These are phyloP conservation scores for Taphrina wiesneri DNA, from an alignment of 1,139 yeast species.

Conservation along the genomic window DNA sequence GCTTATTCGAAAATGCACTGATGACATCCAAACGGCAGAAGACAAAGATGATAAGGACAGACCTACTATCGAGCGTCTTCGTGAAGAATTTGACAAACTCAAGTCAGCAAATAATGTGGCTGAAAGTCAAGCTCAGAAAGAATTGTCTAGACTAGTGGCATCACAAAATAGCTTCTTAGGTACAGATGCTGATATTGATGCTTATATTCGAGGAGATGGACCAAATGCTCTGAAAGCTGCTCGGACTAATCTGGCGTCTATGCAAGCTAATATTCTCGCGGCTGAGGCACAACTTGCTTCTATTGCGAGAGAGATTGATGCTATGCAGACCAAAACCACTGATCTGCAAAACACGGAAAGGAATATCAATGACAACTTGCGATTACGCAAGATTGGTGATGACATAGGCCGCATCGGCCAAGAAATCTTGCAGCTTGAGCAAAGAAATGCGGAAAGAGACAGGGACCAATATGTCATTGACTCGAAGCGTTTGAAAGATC, in stretches of 20 bases:
- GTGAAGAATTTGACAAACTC: conserved; percentile 35
- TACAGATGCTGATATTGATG: conserved; percentile 34
- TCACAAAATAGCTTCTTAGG: conserved; percentile 33
- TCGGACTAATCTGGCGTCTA: conserved; percentile 22
- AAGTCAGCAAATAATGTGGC: conserved; percentile 36
- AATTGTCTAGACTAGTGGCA: conserved; percentile 33
- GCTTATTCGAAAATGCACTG: conserved; percentile 17
- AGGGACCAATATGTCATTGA: conserved; percentile 64
- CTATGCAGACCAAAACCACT: conserved; percentile 48
- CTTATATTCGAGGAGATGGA: conserved; percentile 28
- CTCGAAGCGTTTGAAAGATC: conserved; percentile 57
- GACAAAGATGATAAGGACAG: conserved; percentile 37
- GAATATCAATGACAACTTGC: conserved; percentile 58
- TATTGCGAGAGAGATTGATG: conserved; percentile 24
- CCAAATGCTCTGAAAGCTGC: conserved; percentile 22
- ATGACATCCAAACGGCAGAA: conserved; percentile 39
- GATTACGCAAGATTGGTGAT: conserved; percentile 50
- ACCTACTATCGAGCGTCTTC: conserved; percentile 36
- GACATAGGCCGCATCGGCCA: conserved; percentile 47
- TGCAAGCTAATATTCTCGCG: neutral
- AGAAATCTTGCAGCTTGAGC: conserved; percentile 52
- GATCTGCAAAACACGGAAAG: conserved; percentile 59
- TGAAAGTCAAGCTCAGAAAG: conserved; percentile 36
- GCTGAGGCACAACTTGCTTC: conserved; percentile 1
- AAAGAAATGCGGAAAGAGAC: conserved; percentile 63